Conservation (phyloP, 116 monocot genomes). For the Iris pallida region DNA sequence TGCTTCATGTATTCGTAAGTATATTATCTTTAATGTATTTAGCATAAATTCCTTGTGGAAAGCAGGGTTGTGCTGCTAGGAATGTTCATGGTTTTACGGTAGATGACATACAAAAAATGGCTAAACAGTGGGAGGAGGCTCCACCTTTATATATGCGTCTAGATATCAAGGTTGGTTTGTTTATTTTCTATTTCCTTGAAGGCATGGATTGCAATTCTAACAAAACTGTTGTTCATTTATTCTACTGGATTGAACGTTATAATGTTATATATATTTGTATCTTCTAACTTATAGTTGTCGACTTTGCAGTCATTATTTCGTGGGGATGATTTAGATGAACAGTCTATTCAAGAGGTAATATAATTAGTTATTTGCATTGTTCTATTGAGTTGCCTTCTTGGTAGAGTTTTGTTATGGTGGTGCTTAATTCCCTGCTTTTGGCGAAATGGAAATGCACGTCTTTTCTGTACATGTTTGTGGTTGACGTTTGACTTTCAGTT, state of each 20-base stretch:
- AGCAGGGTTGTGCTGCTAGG: conserved; percentile 95
- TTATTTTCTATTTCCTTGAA: neutral
- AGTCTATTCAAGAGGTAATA: conserved; percentile 81
- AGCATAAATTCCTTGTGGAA: neutral
- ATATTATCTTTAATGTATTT: too few species aligned
- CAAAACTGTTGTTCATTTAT: neutral
- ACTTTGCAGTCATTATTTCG: conserved; percentile 66
- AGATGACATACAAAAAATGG: conserved; percentile 81
- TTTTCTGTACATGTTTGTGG: too few species aligned
- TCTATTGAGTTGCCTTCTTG: too few species aligned
- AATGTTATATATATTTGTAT: neutral
- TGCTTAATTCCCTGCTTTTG: too few species aligned
- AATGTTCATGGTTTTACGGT: conserved; percentile 87
- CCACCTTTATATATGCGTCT: conserved; percentile 77
- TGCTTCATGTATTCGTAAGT: too few species aligned
- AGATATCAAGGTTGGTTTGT: conserved; percentile 56
- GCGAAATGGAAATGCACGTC: too few species aligned
- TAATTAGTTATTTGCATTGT: neutral
- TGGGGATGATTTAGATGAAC: conserved; percentile 62
- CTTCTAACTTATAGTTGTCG: neutral
- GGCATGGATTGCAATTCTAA: neutral
- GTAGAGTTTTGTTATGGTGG: too few species aligned
- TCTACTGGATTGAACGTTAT: neutral
- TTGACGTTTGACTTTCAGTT: too few species aligned
- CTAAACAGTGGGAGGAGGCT: conserved; percentile 88